phyloP scores from a whole-genome alignment of 2,329 filamentous ascomycete species.

The Talaromyces sp. region DNA sequence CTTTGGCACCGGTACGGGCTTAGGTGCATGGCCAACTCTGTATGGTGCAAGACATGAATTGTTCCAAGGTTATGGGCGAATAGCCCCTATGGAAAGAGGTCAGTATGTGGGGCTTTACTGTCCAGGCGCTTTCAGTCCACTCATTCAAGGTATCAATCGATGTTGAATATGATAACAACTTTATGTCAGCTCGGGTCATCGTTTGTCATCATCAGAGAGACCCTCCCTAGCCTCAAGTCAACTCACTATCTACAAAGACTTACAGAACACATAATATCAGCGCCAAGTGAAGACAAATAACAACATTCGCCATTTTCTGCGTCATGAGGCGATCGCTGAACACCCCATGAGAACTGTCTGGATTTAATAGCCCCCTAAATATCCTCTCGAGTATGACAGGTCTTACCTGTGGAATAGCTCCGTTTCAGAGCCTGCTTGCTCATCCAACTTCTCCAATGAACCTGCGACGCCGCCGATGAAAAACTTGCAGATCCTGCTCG shows the following conservation, averaged over 20 bases:
- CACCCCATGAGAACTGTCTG: neutral
- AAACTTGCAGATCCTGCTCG: conserved; percentile 1
- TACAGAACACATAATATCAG: neutral
- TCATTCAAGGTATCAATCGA: neutral
- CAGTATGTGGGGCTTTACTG: conserved; percentile 1
- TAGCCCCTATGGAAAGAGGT: neutral
- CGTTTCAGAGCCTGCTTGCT: neutral
- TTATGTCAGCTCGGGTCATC: neutral
- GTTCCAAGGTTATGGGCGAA: neutral
- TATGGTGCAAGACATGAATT: neutral
- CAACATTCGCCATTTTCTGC: neutral
- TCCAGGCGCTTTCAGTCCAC: neutral
- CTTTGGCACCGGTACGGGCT: neutral
- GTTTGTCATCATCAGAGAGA: neutral
- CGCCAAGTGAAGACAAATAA: neutral
- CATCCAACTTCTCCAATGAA: neutral
- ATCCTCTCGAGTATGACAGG: neutral
- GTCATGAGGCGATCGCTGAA: neutral
- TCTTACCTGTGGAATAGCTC: neutral
- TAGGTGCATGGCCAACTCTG: neutral
- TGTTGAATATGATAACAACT: neutral
- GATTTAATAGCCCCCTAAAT: neutral
- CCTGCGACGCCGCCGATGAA: neutral
- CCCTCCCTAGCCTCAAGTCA: neutral
- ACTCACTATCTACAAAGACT: neutral